Percentiles rank a stretch among this genome's conserved stretches.
These are phyloP conservation scores for Aspergillus texensis DNA, from an alignment of 2,329 filamentous ascomycete genomes.

Conservation along the genomic window DNA sequence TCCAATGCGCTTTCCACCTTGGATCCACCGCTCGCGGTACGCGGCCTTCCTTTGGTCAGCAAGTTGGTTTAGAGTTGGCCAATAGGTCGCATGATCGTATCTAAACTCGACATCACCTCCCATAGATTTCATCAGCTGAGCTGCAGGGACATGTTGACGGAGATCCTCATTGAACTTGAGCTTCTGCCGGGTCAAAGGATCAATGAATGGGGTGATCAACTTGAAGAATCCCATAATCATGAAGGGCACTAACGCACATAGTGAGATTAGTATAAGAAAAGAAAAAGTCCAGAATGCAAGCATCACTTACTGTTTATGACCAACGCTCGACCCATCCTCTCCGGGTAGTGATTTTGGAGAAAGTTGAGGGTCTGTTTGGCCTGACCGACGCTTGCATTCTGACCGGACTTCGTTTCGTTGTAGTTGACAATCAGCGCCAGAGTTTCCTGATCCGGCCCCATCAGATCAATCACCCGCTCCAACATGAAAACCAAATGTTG, in stretches of 20 bases:
- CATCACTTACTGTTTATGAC: slow-evolving; percentile 76
- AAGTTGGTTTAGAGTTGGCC: slow-evolving; percentile 78
- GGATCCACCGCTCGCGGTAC: slow-evolving; percentile 72
- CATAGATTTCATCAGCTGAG: slow-evolving; percentile 79
- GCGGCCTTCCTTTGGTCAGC: slow-evolving; percentile 67
- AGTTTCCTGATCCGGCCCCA: slow-evolving; percentile 84
- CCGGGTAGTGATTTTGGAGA: slow-evolving; percentile 93
- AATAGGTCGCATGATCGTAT: slow-evolving; percentile 87
- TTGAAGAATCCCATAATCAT: slow-evolving; percentile 94
- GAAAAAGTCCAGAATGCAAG: slow-evolving; percentile 13
- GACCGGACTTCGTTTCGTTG: slow-evolving; percentile 73
- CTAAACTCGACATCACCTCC: slow-evolving; percentile 83
- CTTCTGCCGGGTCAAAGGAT: slow-evolving; percentile 89
- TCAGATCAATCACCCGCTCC: slow-evolving; percentile 83
- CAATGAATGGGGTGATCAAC: slow-evolving; percentile 92
- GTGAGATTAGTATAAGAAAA: slow-evolving; percentile 2
- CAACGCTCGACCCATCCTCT: slow-evolving; percentile 83
- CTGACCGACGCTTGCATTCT: slow-evolving; percentile 75
- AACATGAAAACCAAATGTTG: slow-evolving; percentile 96
- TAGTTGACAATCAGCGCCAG: slow-evolving; percentile 90
- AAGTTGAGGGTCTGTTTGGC: slow-evolving; percentile 86
- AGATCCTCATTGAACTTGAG: slow-evolving; percentile 97
- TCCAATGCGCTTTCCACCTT: slow-evolving; percentile 77
- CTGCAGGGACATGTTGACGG: slow-evolving; percentile 74
- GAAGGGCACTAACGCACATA: slow-evolving; percentile 70